Evolutionary conservation across 352 stramenopile genomes (phyloP).

Genomic region (Thalassiosira hispida): DNA sequence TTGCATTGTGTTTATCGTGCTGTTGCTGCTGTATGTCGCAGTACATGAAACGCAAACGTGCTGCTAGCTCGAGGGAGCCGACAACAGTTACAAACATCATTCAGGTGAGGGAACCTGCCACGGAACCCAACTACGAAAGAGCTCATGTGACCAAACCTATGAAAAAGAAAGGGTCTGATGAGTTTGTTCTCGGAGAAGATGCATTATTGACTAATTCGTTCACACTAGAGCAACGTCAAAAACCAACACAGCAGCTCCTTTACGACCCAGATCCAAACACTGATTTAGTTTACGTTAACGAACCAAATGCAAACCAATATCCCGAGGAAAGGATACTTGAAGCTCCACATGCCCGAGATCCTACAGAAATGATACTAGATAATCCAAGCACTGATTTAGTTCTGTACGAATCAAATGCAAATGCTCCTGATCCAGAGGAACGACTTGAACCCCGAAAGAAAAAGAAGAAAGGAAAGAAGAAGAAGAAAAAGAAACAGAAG

Average conservation of each 20-base stretch:
- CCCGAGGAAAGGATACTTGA: neutral
- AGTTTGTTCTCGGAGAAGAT: neutral
- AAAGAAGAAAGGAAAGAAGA: too few species aligned
- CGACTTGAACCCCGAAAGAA: too few species aligned
- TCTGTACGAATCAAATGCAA: neutral
- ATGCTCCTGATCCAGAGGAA: neutral
- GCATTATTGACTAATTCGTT: neutral
- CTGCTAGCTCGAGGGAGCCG: neutral
- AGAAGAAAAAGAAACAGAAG: too few species aligned
- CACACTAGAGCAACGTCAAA: neutral
- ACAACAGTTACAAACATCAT: neutral
- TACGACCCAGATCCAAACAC: neutral
- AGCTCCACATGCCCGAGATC: too few species aligned
- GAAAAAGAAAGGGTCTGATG: neutral
- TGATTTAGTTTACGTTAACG: neutral
- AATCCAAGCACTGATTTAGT: neutral
- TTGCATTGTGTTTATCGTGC: neutral
- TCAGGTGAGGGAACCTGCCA: neutral
- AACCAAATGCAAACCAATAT: neutral
- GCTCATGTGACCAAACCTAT: neutral
- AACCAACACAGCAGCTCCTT: neutral
- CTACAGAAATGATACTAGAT: neutral
- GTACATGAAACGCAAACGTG: neutral
- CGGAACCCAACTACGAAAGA: neutral
- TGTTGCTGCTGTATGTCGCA: neutral